Percentiles rank a stretch among this genome's conserved stretches.
Conservation (phyloP, 306 rosid species). For the Ormosia semicastrata region DNA sequence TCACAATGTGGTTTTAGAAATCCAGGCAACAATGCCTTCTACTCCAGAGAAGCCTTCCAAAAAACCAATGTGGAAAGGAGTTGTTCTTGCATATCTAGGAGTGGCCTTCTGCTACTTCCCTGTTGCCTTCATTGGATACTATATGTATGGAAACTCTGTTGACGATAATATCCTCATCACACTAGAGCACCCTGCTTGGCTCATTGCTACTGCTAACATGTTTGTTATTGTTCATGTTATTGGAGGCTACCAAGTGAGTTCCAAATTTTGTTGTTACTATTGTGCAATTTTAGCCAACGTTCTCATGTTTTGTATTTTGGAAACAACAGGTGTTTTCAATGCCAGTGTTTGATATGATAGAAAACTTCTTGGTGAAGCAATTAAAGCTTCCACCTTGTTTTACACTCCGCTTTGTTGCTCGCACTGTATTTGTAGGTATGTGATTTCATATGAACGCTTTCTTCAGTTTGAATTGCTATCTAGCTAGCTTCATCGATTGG, state of each 20-base stretch:
- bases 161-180: slow-evolving; percentile 40
- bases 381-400: slow-evolving; percentile 46
- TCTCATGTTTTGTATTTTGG: not conserved
- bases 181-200: slow-evolving; percentile 61
- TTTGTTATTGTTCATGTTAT: slow-evolving; percentile 75
- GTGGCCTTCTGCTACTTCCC: slow-evolving; percentile 85
- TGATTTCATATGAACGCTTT: not conserved
- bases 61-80: slow-evolving; percentile 92
- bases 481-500: not conserved
- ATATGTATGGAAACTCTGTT: slow-evolving; percentile 51
- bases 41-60: slow-evolving; percentile 75
- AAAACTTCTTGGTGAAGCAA: slow-evolving; percentile 58
- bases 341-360: slow-evolving; percentile 84
- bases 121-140: slow-evolving; percentile 68
- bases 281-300: not conserved
- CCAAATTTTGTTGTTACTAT: not conserved
- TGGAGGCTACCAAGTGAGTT: slow-evolving; percentile 76
- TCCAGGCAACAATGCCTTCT: slow-evolving; percentile 91
- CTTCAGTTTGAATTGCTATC: not conserved
- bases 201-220: slow-evolving; percentile 66
- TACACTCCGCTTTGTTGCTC: slow-evolving; percentile 60
- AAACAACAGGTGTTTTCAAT: slow-evolving; percentile 60
- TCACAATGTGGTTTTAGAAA: slow-evolving; percentile 82
- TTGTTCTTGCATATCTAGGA: slow-evolving; percentile 58
- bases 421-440: slow-evolving; percentile 61